A percentile compares a stretch with the other conserved stretches of the same genome.
Conservation (phyloP, 495 filamentous ascomycete genomes). For the Chlorociboria aeruginascens region DNA sequence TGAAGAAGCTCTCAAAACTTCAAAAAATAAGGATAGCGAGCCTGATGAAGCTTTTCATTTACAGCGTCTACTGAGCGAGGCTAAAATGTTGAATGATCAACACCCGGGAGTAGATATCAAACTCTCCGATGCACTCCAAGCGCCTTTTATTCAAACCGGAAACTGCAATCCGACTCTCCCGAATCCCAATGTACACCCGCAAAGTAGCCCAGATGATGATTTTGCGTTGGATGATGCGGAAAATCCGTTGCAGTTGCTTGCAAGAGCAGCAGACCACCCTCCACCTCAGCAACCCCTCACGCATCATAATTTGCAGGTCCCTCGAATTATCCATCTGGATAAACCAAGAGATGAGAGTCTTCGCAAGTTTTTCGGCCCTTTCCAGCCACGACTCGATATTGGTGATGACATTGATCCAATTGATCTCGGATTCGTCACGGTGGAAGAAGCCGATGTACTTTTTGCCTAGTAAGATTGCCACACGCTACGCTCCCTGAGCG, state of each 20-base stretch:
- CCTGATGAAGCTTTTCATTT: conserved; percentile 41
- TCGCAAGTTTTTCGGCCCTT: conserved; percentile 47
- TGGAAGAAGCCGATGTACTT: conserved; percentile 47
- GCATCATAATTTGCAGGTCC: conserved; percentile 1
- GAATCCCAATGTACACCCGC: conserved; percentile 20
- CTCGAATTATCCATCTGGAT: neutral
- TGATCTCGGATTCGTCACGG: conserved; percentile 49
- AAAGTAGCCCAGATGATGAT: conserved; percentile 31
- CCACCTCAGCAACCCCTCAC: conserved; percentile 28
- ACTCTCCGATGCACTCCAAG: too few species aligned
- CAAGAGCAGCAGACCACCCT: conserved; percentile 56
- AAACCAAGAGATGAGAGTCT: conserved; percentile 12
- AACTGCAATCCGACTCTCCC: conserved; percentile 10
- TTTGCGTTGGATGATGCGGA: conserved; percentile 60
- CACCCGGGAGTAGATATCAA: conserved; percentile 4
- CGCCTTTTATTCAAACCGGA: neutral
- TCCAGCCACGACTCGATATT: conserved; percentile 45
- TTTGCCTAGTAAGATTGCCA: conserved; percentile 45
- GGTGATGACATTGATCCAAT: conserved; percentile 55
- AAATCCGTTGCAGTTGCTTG: conserved; percentile 59
- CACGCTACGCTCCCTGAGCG: neutral
- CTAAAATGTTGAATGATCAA: conserved; percentile 25
- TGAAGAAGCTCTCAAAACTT: conserved; percentile 57
- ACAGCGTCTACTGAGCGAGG: conserved; percentile 40
- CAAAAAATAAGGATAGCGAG: conserved; percentile 33